Evolutionary conservation across 129 eudicot species (phyloP).

Genomic region (Lonicera japonica): DNA sequence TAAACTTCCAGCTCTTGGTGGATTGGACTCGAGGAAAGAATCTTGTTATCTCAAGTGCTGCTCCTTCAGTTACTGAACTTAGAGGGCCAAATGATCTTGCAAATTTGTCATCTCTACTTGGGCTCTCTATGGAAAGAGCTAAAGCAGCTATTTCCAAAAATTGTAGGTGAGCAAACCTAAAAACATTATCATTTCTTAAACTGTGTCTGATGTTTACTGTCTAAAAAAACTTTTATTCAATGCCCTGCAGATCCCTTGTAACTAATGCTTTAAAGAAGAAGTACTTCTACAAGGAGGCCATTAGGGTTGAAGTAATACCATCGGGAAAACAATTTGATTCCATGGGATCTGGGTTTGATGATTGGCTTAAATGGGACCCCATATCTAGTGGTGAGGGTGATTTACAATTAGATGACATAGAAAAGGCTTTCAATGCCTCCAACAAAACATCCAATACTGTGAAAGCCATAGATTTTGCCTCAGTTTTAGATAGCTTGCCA

Average conservation of each 20-base stretch:
- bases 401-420: constrained; percentile 72
- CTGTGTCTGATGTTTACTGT: neutral
- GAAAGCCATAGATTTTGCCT: constrained; percentile 48
- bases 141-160: constrained; percentile 80
- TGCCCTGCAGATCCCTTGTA: constrained; percentile 51
- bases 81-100: constrained; percentile 90
- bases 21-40: constrained; percentile 93
- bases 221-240: constrained; percentile 3
- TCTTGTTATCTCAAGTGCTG: constrained; percentile 66
- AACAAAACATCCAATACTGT: constrained; percentile 30
- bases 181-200: neutral
- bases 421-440: constrained; percentile 53
- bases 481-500: constrained; percentile 47
- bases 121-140: constrained; percentile 67
- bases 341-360: constrained; percentile 36
- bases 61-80: constrained; percentile 67
- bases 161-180: constrained; percentile 49
- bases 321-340: constrained; percentile 24
- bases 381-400: constrained; percentile 94
- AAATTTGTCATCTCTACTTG: constrained; percentile 62
- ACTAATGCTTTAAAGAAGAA: constrained; percentile 65
- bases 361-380: constrained; percentile 93
- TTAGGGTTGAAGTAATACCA: constrained; percentile 58
- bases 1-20: constrained; percentile 63
- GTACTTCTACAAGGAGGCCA: constrained; percentile 66